Evolutionary conservation across 129 eudicot species (phyloP), one percentile per base, ranked within the genome.

Genomic region (Daucus carota): DNA sequence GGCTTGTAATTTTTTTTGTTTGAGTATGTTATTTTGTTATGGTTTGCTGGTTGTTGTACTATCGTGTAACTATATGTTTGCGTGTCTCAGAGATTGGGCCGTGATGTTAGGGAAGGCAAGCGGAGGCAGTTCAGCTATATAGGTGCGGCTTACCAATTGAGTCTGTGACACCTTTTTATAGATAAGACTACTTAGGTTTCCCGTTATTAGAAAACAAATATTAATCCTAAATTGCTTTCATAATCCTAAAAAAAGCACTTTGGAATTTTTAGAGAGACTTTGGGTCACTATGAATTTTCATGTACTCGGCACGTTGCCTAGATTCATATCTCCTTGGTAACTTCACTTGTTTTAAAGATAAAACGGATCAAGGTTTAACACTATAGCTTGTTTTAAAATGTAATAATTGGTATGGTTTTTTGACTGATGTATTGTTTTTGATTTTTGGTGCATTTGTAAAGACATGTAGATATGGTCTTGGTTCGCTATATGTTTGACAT

Each of bases 21-120:
- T n/a, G 0, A 40, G 1, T 60, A 60, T 28, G 8, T 69, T 38
- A 13, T 5, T 40, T 4, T 33, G 14, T 69, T 2, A 20, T 38
- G 45, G 24, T 36, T 76, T 79, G 70, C 72, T 74, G n/a, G 47
- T 57, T 22, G 44, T 48, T 67, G 68, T 50, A 31, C 34, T 13
- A 22, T 72, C 83, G 41, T 34, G 15, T 86, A 81, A 26, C 75
- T 77, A 59, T 80, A 84, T 82, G 87, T 16, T 77, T 72, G 47
- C 73, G 74, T 89, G 81, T 22, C 48, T 77, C 89, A 91, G 99
- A 85, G 87, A 79, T 80, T 94, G 78, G 96, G 98, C 34, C 91
- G 89, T 26, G 98, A 94, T 89, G 97, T 89, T 20, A 86, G 97
- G 52, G 99, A 94, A 81, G 99, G 96, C 72, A 94, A 91, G 84